phyloP scores from a whole-genome alignment of 2,329 filamentous ascomycete species.

The Thermothelomyces thermophilus region DNA sequence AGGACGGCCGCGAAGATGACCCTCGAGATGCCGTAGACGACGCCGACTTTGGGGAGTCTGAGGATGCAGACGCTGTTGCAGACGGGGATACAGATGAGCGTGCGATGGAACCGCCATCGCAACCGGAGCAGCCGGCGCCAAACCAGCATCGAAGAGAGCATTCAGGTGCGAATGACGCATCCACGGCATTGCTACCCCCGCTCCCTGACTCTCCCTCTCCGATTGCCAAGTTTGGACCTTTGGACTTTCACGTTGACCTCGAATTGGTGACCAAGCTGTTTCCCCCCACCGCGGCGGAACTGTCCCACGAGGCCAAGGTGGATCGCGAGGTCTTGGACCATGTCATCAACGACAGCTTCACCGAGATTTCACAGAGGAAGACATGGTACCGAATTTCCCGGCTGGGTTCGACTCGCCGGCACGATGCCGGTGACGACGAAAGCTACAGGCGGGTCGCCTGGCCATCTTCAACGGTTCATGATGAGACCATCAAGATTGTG shows the following conservation, averaged over 20 bases:
- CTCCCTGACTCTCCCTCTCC: conserved; percentile 14
- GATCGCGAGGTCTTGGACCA: conserved; percentile 38
- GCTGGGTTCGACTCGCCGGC: conserved; percentile 50
- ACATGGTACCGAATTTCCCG: conserved; percentile 60
- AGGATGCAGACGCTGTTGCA: conserved; percentile 23
- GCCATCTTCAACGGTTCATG: conserved; percentile 47
- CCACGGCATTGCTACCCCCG: background rate
- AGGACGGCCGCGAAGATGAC: conserved; percentile 14
- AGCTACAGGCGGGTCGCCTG: conserved; percentile 55
- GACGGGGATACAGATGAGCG: background rate
- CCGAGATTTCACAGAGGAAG: conserved; percentile 51
- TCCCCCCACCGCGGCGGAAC: conserved; percentile 31
- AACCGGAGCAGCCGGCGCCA: background rate
- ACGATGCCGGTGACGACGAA: conserved; percentile 52
- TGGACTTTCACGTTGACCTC: conserved; percentile 18
- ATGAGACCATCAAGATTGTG: conserved; percentile 51
- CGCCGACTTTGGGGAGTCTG: conserved; percentile 28
- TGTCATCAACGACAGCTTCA: conserved; percentile 47
- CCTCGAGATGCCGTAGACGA: too few species aligned
- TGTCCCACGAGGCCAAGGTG: conserved; percentile 17
- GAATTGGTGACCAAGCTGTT: conserved; percentile 28
- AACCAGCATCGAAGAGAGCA: background rate
- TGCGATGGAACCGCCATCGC: background rate
- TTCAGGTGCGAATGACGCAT: background rate
- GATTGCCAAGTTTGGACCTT: conserved; percentile 27